Base-by-base conservation (phyloP, 2,329 filamentous ascomycete genomes). In the Monilinia vaccinii-corymbosi region DNA sequence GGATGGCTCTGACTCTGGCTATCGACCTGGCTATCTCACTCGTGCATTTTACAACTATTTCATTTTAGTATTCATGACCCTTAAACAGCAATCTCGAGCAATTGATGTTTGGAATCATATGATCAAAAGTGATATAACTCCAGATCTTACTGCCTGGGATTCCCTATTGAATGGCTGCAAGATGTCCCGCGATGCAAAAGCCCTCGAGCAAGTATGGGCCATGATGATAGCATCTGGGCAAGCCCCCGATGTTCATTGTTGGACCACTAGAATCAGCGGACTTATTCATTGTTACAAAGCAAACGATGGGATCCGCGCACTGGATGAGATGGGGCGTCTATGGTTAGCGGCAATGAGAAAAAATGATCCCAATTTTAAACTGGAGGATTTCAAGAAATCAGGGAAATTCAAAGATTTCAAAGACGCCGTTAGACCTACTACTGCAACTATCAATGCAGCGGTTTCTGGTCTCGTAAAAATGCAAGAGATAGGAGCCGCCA, bases 131-230 rank as follows among this genome's bases (percentile, higher is more conserved):
- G 82, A 80, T 1, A 70, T 87, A 34, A 71, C 75, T 60, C 86
- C 88, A 16, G 84, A 79, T 8, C 67, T 86, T 58, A 79, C 76
- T 65, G 87, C 88, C 0, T 94, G 88, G 81, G 87, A 84, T 44
- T 76, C 82, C 47, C 87, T 94, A 81, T 81, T 94, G 65, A 78
- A 82, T 60, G 89, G 89, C 1, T 90, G 85, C 73, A 81, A 80
- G 68, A 78, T 77, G 53, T 78, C 82, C 53, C 77, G 78, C 58
- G 84, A 90, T 66, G 65, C 77, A 0, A 71, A 75, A n/a, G 83
- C 79, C 25, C 76, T 92, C 62, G 81, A 86, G 59, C 77, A 77
- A 1, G 78, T 91, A 36, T 95, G 90, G 89, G 66, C 73, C 0
- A 82, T 81, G 64, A 82, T 94, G 73, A 68, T 80, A 4, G 70